A percentile compares a stretch with the other conserved stretches of the same genome.
Evolutionary conservation across 371 early-diverging fungal genomes (phyloP).

Genomic region (Astathelohania contejeani): DNA sequence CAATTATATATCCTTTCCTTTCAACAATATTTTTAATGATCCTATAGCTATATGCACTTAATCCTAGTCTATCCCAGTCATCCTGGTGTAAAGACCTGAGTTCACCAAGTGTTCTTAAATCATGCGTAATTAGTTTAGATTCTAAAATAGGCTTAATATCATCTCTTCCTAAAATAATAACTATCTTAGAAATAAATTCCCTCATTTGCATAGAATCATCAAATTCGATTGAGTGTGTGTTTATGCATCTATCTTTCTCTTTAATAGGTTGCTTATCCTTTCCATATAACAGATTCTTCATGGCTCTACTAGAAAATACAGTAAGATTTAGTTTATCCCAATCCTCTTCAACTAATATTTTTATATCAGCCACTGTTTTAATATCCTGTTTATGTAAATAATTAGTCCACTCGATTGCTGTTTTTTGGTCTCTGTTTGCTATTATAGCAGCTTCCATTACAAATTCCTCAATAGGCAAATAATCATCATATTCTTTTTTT

Average conservation of each 20-base stretch:
- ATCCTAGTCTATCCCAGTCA: constrained; percentile 49
- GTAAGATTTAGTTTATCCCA: constrained; percentile 57
- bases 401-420: constrained; percentile 50
- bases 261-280: too few relatives aligned
- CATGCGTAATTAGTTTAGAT: constrained; percentile 44
- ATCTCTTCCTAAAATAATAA: constrained; percentile 16
- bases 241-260: constrained; percentile 42
- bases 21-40: constrained; percentile 47
- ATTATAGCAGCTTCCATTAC: constrained; percentile 37
- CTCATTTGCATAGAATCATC: constrained; percentile 24
- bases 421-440: constrained; percentile 36
- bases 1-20: constrained; percentile 34
- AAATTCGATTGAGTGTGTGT: constrained; percentile 37
- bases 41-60: constrained; percentile 47
- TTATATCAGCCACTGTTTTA: constrained; percentile 61
- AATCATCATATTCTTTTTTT: constrained; percentile 34
- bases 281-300: constrained; percentile 55
- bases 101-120: constrained; percentile 50
- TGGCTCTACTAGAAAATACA: constrained; percentile 65
- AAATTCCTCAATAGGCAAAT: constrained; percentile 43
- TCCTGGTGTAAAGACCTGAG: constrained; percentile 43
- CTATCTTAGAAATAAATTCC: constrained; percentile 39
- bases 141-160: constrained; percentile 43
- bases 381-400: constrained; percentile 66
- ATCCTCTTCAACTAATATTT: constrained; percentile 52